Evolutionary conservation across 2,329 filamentous ascomycete genomes (phyloP).

Genomic region (Daldinia sp.): DNA sequence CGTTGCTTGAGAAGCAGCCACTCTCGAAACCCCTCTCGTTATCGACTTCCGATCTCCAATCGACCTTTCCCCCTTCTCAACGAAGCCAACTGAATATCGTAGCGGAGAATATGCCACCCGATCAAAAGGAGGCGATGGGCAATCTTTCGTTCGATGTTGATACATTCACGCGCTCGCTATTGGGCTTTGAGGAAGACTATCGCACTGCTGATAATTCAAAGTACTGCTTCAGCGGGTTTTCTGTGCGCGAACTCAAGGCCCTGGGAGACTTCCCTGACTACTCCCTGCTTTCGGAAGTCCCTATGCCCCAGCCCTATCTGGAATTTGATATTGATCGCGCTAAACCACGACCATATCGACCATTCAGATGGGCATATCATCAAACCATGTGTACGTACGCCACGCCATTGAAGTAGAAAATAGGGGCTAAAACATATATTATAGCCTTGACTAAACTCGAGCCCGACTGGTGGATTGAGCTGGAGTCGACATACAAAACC

Average conservation of each 20-base stretch:
- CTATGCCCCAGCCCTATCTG: constrained; percentile 71
- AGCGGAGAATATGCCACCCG: constrained; percentile 27
- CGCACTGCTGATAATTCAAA: constrained; percentile 51
- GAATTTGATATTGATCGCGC: constrained; percentile 78
- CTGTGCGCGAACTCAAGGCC: constrained; percentile 74
- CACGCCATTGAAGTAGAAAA: background rate
- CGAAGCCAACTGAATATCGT: constrained; percentile 43
- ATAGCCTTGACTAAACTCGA: constrained; percentile 82
- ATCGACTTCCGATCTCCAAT: constrained; percentile 36
- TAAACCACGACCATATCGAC: constrained; percentile 79
- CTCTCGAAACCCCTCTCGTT: constrained; percentile 44
- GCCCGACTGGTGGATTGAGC: constrained; percentile 88
- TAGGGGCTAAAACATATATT: background rate
- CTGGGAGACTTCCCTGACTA: constrained; percentile 86
- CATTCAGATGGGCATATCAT: constrained; percentile 86
- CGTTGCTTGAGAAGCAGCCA: constrained; percentile 44
- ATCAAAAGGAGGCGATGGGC: constrained; percentile 40
- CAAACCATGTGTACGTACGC: constrained; percentile 85
- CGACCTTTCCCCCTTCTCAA: constrained; percentile 44
- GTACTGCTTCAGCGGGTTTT: constrained; percentile 77
- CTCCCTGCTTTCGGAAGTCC: constrained; percentile 78
- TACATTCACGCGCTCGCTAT: constrained; percentile 45
- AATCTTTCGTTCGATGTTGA: constrained; percentile 41
- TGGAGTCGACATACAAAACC: constrained; percentile 77
- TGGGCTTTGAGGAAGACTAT: constrained; percentile 54